phyloP scores from a whole-genome alignment of 345 rosid species.

The Rhodamnia rubescens region DNA sequence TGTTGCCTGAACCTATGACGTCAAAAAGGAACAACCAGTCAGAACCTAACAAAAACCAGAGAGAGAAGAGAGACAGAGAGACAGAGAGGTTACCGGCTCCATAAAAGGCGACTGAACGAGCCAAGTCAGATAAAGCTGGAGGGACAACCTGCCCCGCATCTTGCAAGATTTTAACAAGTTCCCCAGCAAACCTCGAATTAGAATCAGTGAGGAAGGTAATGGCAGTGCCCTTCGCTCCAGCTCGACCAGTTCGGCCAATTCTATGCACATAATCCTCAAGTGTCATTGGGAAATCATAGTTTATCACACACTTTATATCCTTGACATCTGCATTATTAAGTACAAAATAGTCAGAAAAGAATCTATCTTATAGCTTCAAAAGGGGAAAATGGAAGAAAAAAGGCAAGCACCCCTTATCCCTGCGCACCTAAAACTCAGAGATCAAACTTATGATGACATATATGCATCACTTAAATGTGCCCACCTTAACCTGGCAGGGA shows the following conservation, averaged over 20 bases:
- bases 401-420: conserved; percentile 71
- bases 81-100: conserved; percentile 38
- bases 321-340: conserved; percentile 69
- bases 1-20: conserved; percentile 41
- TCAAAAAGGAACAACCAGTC: not conserved
- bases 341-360: conserved; percentile 1
- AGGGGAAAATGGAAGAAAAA: not conserved
- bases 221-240: conserved; percentile 95
- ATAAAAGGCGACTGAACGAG: conserved; percentile 34
- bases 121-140: conserved; percentile 53
- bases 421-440: conserved; percentile 56
- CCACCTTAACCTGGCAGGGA: conserved; percentile 99
- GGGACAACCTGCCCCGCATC: conserved; percentile 84
- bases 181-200: conserved; percentile 76
- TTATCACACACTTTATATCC: conserved; percentile 97
- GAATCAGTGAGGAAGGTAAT: conserved; percentile 74
- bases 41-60: not conserved
- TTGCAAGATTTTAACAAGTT: conserved; percentile 75
- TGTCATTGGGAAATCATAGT: conserved; percentile 89
- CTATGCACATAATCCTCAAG: conserved; percentile 95
- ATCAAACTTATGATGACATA: conserved; percentile 61
- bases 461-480: conserved; percentile 82
- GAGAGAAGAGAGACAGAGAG: not conserved
- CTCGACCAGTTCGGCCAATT: conserved; percentile 97
- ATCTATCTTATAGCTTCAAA: not conserved